Conservation (phyloP, 257 asterid species). For the Solanum habrochaites region DNA sequence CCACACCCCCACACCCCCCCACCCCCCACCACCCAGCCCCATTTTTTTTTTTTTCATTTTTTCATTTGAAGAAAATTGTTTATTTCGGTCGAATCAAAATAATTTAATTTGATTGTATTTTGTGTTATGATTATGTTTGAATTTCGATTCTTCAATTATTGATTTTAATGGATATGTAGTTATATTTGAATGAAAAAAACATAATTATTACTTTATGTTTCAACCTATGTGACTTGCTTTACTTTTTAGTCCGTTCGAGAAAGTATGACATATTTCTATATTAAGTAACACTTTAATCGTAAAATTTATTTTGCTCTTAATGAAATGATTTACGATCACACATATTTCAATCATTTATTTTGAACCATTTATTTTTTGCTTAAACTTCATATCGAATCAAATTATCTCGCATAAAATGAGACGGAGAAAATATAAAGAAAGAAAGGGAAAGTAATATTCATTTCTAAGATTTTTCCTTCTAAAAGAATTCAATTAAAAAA, state of each 20-base stretch:
- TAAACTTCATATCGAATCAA: accelerated
- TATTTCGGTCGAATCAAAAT: not conserved
- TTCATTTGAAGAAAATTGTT: not conserved
- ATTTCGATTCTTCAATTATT: not conserved
- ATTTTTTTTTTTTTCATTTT: not conserved
- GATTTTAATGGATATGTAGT: not conserved
- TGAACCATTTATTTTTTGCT: no score
- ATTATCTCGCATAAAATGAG: not conserved
- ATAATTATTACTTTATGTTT: not conserved
- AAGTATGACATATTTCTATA: no score
- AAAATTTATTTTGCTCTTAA: no score
- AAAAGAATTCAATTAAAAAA: no score
- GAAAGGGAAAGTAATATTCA: not conserved
- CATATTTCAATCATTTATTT: no score
- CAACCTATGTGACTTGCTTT: not conserved
- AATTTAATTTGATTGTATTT: not conserved
- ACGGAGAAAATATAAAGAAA: not conserved
- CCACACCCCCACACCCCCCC: not conserved
- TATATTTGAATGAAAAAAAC: not conserved
- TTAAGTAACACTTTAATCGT: no score
- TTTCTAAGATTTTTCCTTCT: not conserved
- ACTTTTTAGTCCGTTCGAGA: no score
- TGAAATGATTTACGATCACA: no score
- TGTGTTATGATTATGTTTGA: not conserved
- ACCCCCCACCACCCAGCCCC: not conserved